Percentiles rank a stretch among this genome's conserved stretches.
phyloP scores from a whole-genome alignment of 805 yeast genomes.

The Teunomyces stri region DNA sequence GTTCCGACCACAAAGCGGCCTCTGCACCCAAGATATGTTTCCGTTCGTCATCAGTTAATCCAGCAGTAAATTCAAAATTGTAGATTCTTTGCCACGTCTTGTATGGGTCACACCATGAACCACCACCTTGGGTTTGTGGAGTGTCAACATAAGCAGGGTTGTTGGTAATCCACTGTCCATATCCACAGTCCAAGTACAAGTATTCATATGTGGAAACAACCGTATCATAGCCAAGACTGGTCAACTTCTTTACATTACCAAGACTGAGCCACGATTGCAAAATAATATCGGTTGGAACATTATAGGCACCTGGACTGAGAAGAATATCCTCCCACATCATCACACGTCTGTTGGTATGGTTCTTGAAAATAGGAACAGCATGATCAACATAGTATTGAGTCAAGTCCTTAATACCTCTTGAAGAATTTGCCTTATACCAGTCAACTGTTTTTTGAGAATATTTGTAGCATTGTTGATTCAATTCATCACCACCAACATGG shows the following conservation, averaged over 20 bases:
- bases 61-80: constrained; percentile 30
- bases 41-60: constrained; percentile 27
- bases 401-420: constrained; percentile 26
- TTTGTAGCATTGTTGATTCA: constrained; percentile 33
- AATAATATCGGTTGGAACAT: constrained; percentile 30
- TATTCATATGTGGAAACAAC: constrained; percentile 32
- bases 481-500: constrained; percentile 44
- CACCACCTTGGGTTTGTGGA: constrained; percentile 29
- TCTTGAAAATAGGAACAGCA: constrained; percentile 31
- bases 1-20: constrained; percentile 41
- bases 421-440: constrained; percentile 25
- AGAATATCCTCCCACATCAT: constrained; percentile 43
- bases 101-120: constrained; percentile 44
- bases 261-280: constrained; percentile 34
- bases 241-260: constrained; percentile 24
- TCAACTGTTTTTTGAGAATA: constrained; percentile 21
- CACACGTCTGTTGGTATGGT: constrained; percentile 20
- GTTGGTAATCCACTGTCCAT: constrained; percentile 35
- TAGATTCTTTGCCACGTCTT: constrained; percentile 45
- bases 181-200: constrained; percentile 43
- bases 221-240: constrained; percentile 35
- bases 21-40: constrained; percentile 37
- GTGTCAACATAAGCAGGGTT: constrained; percentile 31
- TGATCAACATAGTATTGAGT: constrained; percentile 34
- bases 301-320: constrained; percentile 19